Evolutionary conservation across 768 basidiomycete species (phyloP), one percentile per base, ranked within the genome.

Genomic region (Pisolithus tinctorius): DNA sequence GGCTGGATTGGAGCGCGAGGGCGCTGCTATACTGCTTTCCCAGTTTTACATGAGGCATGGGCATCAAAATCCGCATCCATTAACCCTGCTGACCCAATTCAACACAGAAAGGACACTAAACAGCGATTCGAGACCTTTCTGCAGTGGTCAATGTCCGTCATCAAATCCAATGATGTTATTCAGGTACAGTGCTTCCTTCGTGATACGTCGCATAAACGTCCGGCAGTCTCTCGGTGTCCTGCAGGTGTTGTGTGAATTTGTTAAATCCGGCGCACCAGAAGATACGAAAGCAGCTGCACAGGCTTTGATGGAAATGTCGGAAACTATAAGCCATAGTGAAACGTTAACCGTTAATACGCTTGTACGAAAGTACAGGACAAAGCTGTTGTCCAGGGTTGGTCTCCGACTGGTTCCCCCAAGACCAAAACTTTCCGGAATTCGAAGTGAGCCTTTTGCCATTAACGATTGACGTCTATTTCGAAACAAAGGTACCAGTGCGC

Each of bases 1-100:
- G 40, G 81, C 90, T 11, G 93, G 95, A 0, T 71, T 94, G 51
- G 94, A 96, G 62, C 79, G 92, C 6, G 88, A 93, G 40, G 86
- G 80, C 30, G 88, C 91, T 29, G 86, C 87, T 0, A 64, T 90
- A 9, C 69, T 95, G n/a, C 74, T 97, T 6, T 83, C 93, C 3
- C 77, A 84, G 37, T 70, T 94, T 29, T 96, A 88, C 63, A 82
- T 81, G 59, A 82, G 94, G 84, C 86, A 67, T 39, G 80, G 60
- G 29, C 6, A 31, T 17, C 43, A 16, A 8, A 20, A 13, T 23
- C 29, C 26, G 27, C 4, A 10, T 39, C 42, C 25, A 4, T 41
- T 30, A 40, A 29, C 23, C 47, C 25, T 45, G 26, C 57, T 66
- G 31, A 65, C 26, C 38, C 36, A 3, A 48, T 20, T 39, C 29